Conservation (phyloP, 495 filamentous ascomycete genomes). For the Lasiosphaeriaceae sp. region DNA sequence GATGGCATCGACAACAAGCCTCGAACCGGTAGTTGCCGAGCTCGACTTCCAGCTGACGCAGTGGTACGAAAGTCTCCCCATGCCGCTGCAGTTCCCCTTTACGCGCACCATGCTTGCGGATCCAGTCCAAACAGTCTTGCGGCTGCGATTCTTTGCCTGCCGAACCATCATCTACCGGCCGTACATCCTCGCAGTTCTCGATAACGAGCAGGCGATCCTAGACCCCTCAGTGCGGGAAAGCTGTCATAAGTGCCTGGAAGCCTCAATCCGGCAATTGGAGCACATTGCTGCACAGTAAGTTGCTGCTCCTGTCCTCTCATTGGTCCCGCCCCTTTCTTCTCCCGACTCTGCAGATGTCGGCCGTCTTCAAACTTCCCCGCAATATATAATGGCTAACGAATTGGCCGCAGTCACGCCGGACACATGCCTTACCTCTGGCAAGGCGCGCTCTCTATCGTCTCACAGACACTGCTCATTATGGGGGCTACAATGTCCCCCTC, state of each 20-base stretch:
- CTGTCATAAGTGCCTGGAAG: slow-evolving; percentile 77
- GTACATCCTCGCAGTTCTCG: slow-evolving; percentile 74
- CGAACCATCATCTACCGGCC: slow-evolving; percentile 81
- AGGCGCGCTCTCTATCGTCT: slow-evolving; percentile 76
- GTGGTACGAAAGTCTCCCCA: slow-evolving; percentile 76
- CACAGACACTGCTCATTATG: slow-evolving; percentile 76
- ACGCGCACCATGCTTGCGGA: slow-evolving; percentile 59
- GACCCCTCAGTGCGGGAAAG: slow-evolving; percentile 69
- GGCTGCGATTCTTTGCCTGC: slow-evolving; percentile 77
- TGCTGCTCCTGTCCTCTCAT: slow-evolving; percentile 16
- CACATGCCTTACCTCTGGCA: slow-evolving; percentile 88
- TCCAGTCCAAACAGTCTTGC: slow-evolving; percentile 72
- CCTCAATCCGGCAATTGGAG: slow-evolving; percentile 74
- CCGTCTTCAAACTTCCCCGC: slow-evolving; percentile 15
- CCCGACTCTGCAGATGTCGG: slow-evolving; percentile 17
- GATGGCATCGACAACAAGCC: slow-evolving; percentile 60
- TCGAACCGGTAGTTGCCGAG: slow-evolving; percentile 73
- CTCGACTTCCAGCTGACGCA: slow-evolving; percentile 78
- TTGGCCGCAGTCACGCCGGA: slow-evolving; percentile 63
- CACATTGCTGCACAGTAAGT: slow-evolving; percentile 71
- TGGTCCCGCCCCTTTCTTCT: slow-evolving; percentile 8
- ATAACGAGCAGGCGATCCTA: slow-evolving; percentile 67
- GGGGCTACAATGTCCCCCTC: slow-evolving; percentile 78
- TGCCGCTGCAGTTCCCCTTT: slow-evolving; percentile 71
- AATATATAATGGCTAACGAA: slow-evolving; percentile 39